Base-by-base conservation (phyloP, 192 early-diverging fungal genomes). In the Coemansia sp. region DNA sequence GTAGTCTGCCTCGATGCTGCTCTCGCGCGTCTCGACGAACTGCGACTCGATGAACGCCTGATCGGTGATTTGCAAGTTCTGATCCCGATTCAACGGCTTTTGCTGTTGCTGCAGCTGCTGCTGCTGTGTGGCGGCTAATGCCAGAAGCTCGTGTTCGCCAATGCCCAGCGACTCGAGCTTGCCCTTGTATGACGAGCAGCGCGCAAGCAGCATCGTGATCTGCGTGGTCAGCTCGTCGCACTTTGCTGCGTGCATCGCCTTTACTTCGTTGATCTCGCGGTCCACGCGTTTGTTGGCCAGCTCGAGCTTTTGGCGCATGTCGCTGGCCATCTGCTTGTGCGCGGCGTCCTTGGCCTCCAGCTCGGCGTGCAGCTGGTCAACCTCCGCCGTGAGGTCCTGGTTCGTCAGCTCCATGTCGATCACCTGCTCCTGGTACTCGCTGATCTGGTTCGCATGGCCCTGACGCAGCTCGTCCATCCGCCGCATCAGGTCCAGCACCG, bases 351-450 rank as follows among this genome's bases (percentile, higher is more conserved):
- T 49, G 28, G 58, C 50, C 23, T 53, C 54, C 9, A 72, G 40
- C 12, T 59, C 47, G n/a, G 32, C 54, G 0, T 54, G 43, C 25
- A 72, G 53, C 52, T 65, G 65, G 18, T 79, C 76, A 14, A 72
- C 56, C 23, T 79, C 76, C 2, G 53, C 62, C 30, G 44, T 28
- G 38, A 72, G 58, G 27, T 79, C 76, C 54, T 72, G 76, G 54
- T 65, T 72, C 24, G 62, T 12, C 38, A 79, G 65, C 55, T 79
- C 76, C 32, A 79, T 55, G 29, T 79, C 76, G 1, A 79, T 47
- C 0, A 72, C 69, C 32, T 79, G 76, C 53, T 79, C 76, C 59
- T 79, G 76, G 62, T 79, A 79, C 56, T 71, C 76, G 24, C 56
- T 62, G 58, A 79, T 69, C 52, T 79, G 76, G 29, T 71, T 64